Evolutionary conservation across 768 basidiomycete genomes (phyloP).

Genomic region (Amanita fuliginea): DNA sequence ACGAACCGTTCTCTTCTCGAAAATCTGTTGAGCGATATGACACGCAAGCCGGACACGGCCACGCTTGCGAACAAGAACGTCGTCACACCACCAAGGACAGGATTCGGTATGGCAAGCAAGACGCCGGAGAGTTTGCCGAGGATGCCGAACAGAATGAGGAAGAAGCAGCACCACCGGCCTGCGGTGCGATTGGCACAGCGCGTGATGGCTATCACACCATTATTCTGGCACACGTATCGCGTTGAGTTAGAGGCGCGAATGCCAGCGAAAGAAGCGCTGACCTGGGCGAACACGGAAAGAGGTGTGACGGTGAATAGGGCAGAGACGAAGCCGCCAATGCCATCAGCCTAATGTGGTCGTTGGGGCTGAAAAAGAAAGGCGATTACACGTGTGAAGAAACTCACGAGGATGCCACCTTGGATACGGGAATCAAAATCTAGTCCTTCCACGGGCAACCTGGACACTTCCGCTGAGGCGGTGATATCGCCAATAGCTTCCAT

Average conservation of each 20-base stretch:
- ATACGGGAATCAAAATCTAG: constrained; percentile 72
- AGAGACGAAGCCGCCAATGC: constrained; percentile 71
- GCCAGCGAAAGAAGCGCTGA: constrained; percentile 4
- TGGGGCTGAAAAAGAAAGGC: too few relatives aligned
- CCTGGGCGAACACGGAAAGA: constrained; percentile 68
- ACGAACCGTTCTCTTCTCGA: constrained; percentile 60
- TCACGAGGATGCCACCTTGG: constrained; percentile 69
- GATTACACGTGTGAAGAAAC: constrained; percentile 25
- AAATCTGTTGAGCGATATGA: constrained; percentile 49
- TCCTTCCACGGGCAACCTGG: constrained; percentile 61
- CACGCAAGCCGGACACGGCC: constrained; percentile 56
- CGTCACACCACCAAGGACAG: constrained; percentile 78
- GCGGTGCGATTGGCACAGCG: constrained; percentile 75
- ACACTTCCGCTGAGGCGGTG: constrained; percentile 76
- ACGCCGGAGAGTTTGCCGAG: constrained; percentile 78
- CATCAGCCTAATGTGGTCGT: constrained; percentile 42
- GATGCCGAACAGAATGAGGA: constrained; percentile 72
- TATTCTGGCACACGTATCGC: constrained; percentile 39
- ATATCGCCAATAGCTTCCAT: constrained; percentile 86
- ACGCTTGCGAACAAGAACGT: constrained; percentile 81
- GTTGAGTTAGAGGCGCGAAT: background rate
- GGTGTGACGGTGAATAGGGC: constrained; percentile 77
- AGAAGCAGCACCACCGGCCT: constrained; percentile 68
- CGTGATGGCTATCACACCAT: constrained; percentile 75
- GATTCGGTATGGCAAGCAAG: constrained; percentile 70